Conservation (phyloP, 73 alveolate species). For the Paramecium sonneborni region DNA sequence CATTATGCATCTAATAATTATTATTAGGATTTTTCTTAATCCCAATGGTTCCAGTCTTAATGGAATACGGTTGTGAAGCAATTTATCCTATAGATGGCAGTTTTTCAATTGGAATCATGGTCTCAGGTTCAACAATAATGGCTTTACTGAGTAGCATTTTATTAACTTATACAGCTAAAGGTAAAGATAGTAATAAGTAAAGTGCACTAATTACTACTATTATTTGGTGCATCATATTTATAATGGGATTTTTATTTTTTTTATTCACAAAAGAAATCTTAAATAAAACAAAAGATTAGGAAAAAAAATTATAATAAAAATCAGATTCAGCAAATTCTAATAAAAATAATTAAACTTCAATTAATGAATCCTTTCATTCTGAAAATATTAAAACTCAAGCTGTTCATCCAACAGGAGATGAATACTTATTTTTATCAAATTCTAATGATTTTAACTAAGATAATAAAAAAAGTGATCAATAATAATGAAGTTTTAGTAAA, state of each 20-base stretch:
- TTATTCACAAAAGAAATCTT: background rate
- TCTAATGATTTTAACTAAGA: background rate
- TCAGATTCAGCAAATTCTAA: background rate
- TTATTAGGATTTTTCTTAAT: slow-evolving; percentile 8
- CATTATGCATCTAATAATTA: background rate
- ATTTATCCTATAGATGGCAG: slow-evolving; percentile 42
- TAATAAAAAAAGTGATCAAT: background rate
- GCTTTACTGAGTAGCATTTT: background rate
- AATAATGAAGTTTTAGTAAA: background rate
- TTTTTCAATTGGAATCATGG: slow-evolving; percentile 5
- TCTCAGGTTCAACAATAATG: slow-evolving; percentile 8
- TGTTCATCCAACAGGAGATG: background rate
- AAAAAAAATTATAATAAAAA: background rate
- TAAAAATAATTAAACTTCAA: background rate
- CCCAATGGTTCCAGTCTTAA: slow-evolving; percentile 39
- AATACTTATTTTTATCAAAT: background rate
- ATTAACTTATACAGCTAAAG: slow-evolving; percentile 4
- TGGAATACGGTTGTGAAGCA: slow-evolving; percentile 51
- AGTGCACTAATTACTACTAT: background rate
- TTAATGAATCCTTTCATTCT: background rate
- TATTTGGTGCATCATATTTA: background rate
- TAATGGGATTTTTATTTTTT: background rate
- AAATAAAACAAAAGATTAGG: background rate
- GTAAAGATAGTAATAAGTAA: background rate
- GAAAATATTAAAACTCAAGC: background rate